A percentile compares a stretch with the other conserved stretches of the same genome.
phyloP scores from a whole-genome alignment of 2,329 filamentous ascomycete genomes.

The Curvularia sp. region DNA sequence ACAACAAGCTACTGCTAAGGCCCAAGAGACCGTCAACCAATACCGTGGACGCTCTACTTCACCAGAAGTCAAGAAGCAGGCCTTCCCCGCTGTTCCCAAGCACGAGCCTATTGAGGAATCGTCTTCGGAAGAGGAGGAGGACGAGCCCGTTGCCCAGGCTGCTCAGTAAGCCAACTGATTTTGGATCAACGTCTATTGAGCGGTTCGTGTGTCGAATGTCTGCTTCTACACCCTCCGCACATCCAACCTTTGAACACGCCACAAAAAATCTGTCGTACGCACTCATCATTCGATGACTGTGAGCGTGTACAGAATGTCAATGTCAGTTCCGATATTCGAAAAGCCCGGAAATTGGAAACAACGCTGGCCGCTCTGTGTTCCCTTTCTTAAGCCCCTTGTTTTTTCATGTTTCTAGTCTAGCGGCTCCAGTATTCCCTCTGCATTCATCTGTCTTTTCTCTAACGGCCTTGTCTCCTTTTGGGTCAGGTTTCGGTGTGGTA shows the following conservation, averaged over 20 bases:
- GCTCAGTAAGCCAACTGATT: constrained; percentile 30
- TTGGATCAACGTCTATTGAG: not conserved
- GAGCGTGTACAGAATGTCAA: constrained; percentile 31
- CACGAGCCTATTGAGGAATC: constrained; percentile 21
- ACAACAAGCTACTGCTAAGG: constrained; percentile 66
- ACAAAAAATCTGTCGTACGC: constrained; percentile 14
- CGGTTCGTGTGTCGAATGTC: not conserved
- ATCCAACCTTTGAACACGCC: constrained; percentile 3
- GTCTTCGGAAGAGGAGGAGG: constrained; percentile 16
- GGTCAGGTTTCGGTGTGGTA: constrained; percentile 24
- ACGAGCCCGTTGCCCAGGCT: constrained; percentile 35
- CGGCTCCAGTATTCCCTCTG: constrained; percentile 30
- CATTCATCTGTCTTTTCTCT: constrained; percentile 15
- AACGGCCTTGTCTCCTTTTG: constrained; percentile 21
- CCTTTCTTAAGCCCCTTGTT: constrained; percentile 34
- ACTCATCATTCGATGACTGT: constrained; percentile 32
- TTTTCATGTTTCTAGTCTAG: constrained; percentile 25
- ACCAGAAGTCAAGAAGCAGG: constrained; percentile 39
- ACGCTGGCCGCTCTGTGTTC: constrained; percentile 31
- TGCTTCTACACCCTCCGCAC: not conserved
- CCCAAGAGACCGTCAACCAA: constrained; percentile 58
- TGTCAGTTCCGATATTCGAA: constrained; percentile 28
- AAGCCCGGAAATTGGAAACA: constrained; percentile 39
- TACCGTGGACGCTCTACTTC: constrained; percentile 49
- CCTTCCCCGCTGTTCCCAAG: constrained; percentile 26